Percentiles rank a stretch among this genome's conserved stretches.
Conservation (phyloP, 2,329 filamentous ascomycete species). For the Ophiostoma ulmi region DNA sequence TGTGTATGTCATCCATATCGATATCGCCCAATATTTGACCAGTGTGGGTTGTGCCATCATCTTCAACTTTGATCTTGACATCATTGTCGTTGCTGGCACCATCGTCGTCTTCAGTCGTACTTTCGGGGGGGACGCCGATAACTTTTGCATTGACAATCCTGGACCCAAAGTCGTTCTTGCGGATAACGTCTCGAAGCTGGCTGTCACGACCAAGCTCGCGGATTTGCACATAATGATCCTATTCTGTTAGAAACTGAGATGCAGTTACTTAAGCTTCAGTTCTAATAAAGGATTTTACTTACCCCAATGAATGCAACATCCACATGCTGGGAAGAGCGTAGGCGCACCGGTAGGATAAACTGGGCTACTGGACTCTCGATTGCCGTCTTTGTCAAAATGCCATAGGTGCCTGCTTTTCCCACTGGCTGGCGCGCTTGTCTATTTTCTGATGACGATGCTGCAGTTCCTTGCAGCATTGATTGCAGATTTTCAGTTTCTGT, state of each 20-base stretch:
- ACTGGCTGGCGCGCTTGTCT: slow-evolving; percentile 33
- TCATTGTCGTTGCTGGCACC: slow-evolving; percentile 33
- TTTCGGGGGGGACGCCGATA: slow-evolving; percentile 53
- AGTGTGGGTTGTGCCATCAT: slow-evolving; percentile 31
- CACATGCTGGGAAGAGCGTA: slow-evolving; percentile 64
- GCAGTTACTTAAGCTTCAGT: not conserved
- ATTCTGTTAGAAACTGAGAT: slow-evolving; percentile 10
- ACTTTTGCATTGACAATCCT: slow-evolving; percentile 74
- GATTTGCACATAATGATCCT: slow-evolving; percentile 77
- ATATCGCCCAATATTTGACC: not conserved
- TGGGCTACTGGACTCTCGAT: slow-evolving; percentile 69
- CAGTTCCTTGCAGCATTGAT: slow-evolving; percentile 35
- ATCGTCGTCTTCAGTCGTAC: slow-evolving; percentile 35
- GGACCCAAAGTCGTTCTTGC: slow-evolving; percentile 71
- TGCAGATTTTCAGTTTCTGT: slow-evolving; percentile 44
- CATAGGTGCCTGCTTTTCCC: slow-evolving; percentile 42
- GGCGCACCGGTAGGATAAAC: slow-evolving; percentile 72
- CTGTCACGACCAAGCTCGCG: slow-evolving; percentile 66
- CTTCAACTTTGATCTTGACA: slow-evolving; percentile 38
- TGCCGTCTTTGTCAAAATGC: slow-evolving; percentile 73
- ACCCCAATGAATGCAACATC: slow-evolving; percentile 84
- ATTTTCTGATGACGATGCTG: not conserved
- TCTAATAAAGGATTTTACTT: slow-evolving; percentile 36
- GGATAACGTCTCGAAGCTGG: slow-evolving; percentile 68
- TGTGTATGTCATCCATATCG: slow-evolving; percentile 5